Conservation (phyloP, 2,329 filamentous ascomycete genomes). For the Paramyrothecium sp. region DNA sequence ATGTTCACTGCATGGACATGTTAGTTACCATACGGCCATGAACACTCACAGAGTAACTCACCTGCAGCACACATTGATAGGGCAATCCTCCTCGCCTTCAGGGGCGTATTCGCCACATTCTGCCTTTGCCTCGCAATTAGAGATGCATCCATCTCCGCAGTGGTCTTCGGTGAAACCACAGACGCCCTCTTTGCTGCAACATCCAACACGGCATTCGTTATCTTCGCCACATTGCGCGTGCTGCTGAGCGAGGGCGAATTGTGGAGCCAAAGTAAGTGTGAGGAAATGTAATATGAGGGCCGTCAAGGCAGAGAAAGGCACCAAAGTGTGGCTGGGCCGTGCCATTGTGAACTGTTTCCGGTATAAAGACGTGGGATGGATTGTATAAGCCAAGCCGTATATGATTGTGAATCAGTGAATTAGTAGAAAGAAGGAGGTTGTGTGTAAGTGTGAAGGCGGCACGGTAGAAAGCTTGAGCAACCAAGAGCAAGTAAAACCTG, state of each 20-base stretch:
- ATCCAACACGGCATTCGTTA: constrained; percentile 1
- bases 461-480: too few relatives aligned
- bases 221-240: not conserved
- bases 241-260: constrained; percentile 1
- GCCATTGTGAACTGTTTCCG: too few relatives aligned
- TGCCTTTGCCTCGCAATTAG: constrained; percentile 8
- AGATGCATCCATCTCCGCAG: constrained; percentile 6
- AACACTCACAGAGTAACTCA: not conserved
- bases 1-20: not conserved
- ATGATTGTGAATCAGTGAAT: too few relatives aligned
- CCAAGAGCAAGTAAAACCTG: too few relatives aligned
- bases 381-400: too few relatives aligned
- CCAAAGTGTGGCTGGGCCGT: too few relatives aligned
- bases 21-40: too few relatives aligned
- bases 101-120: constrained; percentile 11
- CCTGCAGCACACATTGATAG: constrained; percentile 11
- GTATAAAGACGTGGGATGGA: too few relatives aligned
- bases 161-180: constrained; percentile 3
- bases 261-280: not conserved
- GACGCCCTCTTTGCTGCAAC: constrained; percentile 1
- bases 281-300: not conserved
- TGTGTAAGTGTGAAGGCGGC: too few relatives aligned
- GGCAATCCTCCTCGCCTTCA: constrained; percentile 3
- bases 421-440: too few relatives aligned
- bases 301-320: too few relatives aligned